A percentile compares a stretch with the other conserved stretches of the same genome.
phyloP scores from a whole-genome alignment of 2,329 filamentous ascomycete genomes.

The Fusarium sp. region DNA sequence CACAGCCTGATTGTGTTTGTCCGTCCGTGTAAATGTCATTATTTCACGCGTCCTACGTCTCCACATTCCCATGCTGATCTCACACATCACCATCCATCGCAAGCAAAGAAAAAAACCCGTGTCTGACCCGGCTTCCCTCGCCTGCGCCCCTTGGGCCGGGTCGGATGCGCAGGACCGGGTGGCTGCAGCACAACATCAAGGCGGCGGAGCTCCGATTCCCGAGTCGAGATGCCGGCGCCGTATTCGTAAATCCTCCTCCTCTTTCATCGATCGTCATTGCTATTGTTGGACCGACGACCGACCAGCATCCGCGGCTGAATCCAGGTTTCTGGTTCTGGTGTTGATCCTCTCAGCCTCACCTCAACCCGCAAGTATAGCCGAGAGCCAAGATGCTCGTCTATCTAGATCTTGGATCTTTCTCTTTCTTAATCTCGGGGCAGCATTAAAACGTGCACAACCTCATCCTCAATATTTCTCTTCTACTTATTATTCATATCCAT shows the following conservation, averaged over 20 bases:
- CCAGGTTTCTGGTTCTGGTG: background rate
- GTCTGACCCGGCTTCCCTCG: slow-evolving; percentile 6
- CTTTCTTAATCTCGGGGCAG: background rate
- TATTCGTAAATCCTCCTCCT: slow-evolving; percentile 29
- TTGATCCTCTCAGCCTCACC: background rate
- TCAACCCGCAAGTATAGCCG: background rate
- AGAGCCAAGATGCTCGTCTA: background rate
- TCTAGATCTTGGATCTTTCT: background rate
- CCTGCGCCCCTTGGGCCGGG: slow-evolving; percentile 15
- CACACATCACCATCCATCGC: background rate
- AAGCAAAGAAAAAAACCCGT: background rate
- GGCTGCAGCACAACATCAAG: slow-evolving; percentile 16
- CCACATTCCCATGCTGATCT: background rate
- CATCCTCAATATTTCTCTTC: background rate
- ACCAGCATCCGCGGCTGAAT: background rate
- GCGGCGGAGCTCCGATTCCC: slow-evolving; percentile 21
- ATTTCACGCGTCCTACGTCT: background rate
- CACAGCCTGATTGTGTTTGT: background rate
- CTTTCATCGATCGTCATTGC: background rate
- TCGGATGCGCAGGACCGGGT: slow-evolving; percentile 12
- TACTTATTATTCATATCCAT: background rate
- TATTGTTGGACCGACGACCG: background rate
- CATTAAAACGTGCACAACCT: background rate
- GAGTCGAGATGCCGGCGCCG: slow-evolving; percentile 31
- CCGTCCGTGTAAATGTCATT: background rate